Evolutionary conservation across 2,329 filamentous ascomycete genomes (phyloP), one percentile per base, ranked within the genome.

Genomic region (Mycosphaerella arachidis): DNA sequence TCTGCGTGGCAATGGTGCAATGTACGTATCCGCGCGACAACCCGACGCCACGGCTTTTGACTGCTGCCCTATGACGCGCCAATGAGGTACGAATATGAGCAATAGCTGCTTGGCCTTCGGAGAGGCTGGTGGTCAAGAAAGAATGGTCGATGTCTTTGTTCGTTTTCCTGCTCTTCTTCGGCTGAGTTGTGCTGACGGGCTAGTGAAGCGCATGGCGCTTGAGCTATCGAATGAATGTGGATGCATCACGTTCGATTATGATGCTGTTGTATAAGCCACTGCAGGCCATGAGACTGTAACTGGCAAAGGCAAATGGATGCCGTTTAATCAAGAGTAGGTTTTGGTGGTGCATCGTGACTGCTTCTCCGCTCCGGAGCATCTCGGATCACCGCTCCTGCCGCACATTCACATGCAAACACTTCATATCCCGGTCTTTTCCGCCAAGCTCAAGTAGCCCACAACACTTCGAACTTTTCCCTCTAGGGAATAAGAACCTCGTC

Each of bases 11-110:
- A 7, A 9, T 13, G 18, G 43, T 56, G 43, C 40, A 56, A 56
- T 55, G 53, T 37, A 56, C 54, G 27, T 48, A 56, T 48, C 54
- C 43, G 43, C 50, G 50, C 50, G 20, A 20, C n/a, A 12, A 16
- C 4, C 50, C 50, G 30, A 52, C 27, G n/a, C 27, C 50, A 20
- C 20, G n/a, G 50, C 12, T 4, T 2, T 51, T 52, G 50, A 35
- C 50, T 35, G 50, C 12, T 20, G 7, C 7, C n/a, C 50, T 30
- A 35, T 12, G 50, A 9, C 13, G 40, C 30, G 46, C 29, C 46
- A 29, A 6, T 13, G 50, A 18, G 29, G n/a, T 12, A 35, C 50
- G 16, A 35, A 52, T 18, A 31, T 35, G 27, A 30, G 35, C 50
- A 20, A 16, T 29, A 35, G 3, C 30, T 20, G 20, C 29, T 35